These are phyloP conservation scores for Xylariaceae sp. DNA, from an alignment of 2,329 filamentous ascomycete genomes.

Conservation along the genomic window DNA sequence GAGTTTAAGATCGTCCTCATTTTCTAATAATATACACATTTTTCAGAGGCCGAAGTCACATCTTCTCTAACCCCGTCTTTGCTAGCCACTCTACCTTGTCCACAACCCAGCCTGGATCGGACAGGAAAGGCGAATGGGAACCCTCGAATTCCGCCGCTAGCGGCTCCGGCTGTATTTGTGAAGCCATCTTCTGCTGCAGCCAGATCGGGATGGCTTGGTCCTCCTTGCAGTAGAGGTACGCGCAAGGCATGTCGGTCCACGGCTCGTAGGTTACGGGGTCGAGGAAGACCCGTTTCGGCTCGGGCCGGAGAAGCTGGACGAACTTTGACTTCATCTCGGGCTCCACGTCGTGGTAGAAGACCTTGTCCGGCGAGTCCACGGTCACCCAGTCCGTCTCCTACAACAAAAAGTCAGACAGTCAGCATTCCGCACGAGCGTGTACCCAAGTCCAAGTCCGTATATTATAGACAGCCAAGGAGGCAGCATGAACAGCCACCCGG, in stretches of 20 bases:
- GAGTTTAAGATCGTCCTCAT: not conserved
- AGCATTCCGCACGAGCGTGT: no score
- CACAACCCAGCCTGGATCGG: not conserved
- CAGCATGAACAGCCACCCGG: not conserved
- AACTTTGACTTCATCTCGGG: not conserved
- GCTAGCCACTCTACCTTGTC: not conserved
- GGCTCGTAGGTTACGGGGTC: slow-evolving; percentile 31
- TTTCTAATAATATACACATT: not conserved
- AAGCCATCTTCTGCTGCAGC: slow-evolving; percentile 35
- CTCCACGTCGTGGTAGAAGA: not conserved
- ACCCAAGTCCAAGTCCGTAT: no score
- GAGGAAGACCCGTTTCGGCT: slow-evolving; percentile 11
- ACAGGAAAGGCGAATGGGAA: slow-evolving; percentile 34
- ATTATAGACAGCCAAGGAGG: no score
- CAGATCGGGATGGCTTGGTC: slow-evolving; percentile 32
- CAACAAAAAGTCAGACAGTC: not conserved
- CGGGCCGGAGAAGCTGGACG: not conserved
- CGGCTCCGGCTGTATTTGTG: slow-evolving; percentile 16
- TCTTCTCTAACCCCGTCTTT: not conserved
- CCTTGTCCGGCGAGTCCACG: not conserved
- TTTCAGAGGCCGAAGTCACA: not conserved
- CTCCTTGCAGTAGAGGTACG: slow-evolving; percentile 38
- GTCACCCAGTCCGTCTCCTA: not conserved
- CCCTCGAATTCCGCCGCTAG: slow-evolving; percentile 29
- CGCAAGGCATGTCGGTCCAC: slow-evolving; percentile 34